Base-by-base conservation (phyloP, 805 yeast species). In the Kuraishia hungarica region DNA sequence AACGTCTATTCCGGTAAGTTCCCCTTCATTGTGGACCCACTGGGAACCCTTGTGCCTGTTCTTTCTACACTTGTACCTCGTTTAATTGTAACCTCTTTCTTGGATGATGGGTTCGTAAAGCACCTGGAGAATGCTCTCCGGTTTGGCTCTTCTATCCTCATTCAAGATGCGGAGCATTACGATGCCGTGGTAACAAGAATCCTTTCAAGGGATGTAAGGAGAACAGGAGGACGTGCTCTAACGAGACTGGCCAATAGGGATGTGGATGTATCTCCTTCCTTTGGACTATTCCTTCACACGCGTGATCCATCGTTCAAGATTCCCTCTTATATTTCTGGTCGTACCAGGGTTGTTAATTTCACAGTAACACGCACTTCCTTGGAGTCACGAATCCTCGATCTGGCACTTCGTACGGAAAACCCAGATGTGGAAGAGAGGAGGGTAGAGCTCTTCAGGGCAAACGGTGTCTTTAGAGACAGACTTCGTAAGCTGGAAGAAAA, bases 121-220 rank as follows among this genome's bases (percentile, higher is more conserved):
- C 86, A 82, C 49, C 63, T 93, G 17, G 96, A 91, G 64, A 87
- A 89, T 62, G 86, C 96, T 0, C 65, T 92, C 26, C 73, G 94
- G 59, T 92, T 92, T 74, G 97, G 98, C 3, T 90, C 89, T 2
- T 62, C 80, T 0, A 71, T 93, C 7, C 64, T 92, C 15, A 76
- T 93, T 19, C 82, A 82, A 60, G 93, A 93, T 69, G 91, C 92
- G 2, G 97, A 93, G 63, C 71, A 77, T 59, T 84, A 80, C 63
- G 93, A 93, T 64, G 96, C 97, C 0, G 69, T 88, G 7, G 64
- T 93, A 11, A 80, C 80, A 55, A 75, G 86, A 0, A 67, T 93
- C 1, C 67, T 93, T 51, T 75, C 81, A 51, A 73, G 74, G 35
- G 96, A 90, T 56, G 75, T 80, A 46, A 76, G 76, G 28, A 72